Percentiles rank a stretch among this genome's conserved stretches.
These are phyloP conservation scores for Phytophthora crassamura DNA, from an alignment of 352 stramenopile genomes.

Conservation along the genomic window DNA sequence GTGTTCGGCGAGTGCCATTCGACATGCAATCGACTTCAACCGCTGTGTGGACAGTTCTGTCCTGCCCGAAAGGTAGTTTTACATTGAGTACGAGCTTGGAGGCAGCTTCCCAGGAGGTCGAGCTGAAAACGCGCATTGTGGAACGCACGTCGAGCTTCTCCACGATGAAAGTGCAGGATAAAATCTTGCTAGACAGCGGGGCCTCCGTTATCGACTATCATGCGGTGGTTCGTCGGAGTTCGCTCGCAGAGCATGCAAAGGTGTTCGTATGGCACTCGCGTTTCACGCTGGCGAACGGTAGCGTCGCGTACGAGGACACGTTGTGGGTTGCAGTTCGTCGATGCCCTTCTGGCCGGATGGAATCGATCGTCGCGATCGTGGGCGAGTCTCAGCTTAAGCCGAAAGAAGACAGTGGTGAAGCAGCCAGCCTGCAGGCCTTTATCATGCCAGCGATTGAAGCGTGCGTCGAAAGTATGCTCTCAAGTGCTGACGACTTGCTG, in stretches of 20 bases:
- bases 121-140: conserved; percentile 6
- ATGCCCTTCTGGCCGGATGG: conserved; percentile 3
- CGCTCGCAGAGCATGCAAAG: not conserved
- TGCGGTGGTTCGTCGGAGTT: conserved; percentile 7
- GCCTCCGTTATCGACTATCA: conserved; percentile 1
- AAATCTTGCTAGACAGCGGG: conserved; percentile 1
- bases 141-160: conserved; percentile 11
- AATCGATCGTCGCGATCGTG: conserved; percentile 26
- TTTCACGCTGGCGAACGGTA: not conserved
- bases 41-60: conserved; percentile 22
- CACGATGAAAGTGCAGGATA: conserved; percentile 17
- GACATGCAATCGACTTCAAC: conserved; percentile 21
- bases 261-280: conserved; percentile 31
- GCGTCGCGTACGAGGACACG: conserved; percentile 3
- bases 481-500: conserved; percentile 25
- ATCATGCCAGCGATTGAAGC: conserved; percentile 10
- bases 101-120: not conserved
- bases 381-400: conserved; percentile 18
- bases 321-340: conserved; percentile 25
- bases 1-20: conserved; percentile 26
- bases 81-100: not conserved
- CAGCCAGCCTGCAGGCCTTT: not conserved
- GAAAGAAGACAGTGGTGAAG: not conserved
- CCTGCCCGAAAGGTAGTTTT: conserved; percentile 3
- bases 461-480: conserved; percentile 23